Percentiles rank a stretch among this genome's conserved stretches.
Conservation (phyloP, 176 grass and related monocot species). For the Microstegium vimineum region DNA sequence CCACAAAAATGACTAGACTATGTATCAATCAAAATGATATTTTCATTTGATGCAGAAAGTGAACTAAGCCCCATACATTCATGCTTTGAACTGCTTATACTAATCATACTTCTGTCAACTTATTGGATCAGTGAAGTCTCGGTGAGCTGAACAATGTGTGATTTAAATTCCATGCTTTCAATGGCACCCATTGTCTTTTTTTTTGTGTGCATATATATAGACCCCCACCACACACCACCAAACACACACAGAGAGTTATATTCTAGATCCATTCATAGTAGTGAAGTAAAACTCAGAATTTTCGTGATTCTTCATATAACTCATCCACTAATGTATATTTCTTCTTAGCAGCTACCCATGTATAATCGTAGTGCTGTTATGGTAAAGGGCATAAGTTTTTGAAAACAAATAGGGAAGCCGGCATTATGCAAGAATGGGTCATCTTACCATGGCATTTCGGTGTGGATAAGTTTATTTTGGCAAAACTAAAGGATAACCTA, state of each 20-base stretch:
- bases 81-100: constrained; percentile 2
- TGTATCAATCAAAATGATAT: not conserved
- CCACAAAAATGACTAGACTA: not conserved
- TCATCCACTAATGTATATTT: not conserved
- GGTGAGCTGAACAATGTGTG: not conserved
- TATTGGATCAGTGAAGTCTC: not conserved
- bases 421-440: not conserved
- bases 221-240: no score
- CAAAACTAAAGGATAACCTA: not conserved
- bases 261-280: not conserved
- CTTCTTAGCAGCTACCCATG: not conserved
- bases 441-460: not conserved
- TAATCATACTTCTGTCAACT: not conserved
- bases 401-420: not conserved
- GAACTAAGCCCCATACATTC: not conserved
- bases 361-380: not conserved
- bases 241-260: not conserved
- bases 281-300: not conserved
- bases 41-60: constrained; percentile 3
- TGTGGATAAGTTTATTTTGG: not conserved
- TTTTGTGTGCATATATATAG: not conserved
- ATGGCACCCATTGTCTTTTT: not conserved
- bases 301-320: not conserved
- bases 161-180: not conserved
- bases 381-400: not conserved